Conservation (phyloP, 768 basidiomycete species). For the Grammothele lineata region DNA sequence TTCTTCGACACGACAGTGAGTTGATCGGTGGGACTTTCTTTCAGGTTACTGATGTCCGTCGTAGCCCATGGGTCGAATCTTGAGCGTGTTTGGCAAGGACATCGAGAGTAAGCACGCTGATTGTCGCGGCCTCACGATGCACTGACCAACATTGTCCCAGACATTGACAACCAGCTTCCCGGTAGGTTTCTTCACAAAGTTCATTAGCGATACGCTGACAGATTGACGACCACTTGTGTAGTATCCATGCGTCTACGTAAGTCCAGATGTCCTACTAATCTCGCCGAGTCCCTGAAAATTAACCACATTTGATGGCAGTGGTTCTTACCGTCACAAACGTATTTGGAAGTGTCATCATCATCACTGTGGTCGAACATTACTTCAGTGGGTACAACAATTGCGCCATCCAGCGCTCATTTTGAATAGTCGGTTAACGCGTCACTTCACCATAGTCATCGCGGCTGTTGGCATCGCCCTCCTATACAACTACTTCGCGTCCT, state of each 20-base stretch:
- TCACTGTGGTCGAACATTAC: constrained; percentile 55
- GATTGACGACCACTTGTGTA: constrained; percentile 16
- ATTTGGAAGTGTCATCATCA: constrained; percentile 48
- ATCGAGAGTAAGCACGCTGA: constrained; percentile 44
- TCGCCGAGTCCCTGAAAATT: background rate
- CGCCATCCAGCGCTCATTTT: too few relatives aligned
- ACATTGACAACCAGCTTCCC: constrained; percentile 57
- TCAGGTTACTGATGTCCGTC: background rate
- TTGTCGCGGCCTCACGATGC: too few relatives aligned
- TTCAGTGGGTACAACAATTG: constrained; percentile 40
- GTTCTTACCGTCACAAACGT: constrained; percentile 47
- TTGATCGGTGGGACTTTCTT: background rate
- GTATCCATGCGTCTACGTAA: constrained; percentile 56
- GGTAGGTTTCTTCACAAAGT: constrained; percentile 36
- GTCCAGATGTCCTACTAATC: constrained; percentile 18
- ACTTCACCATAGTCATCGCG: constrained; percentile 61
- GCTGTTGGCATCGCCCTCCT: constrained; percentile 49
- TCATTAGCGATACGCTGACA: background rate
- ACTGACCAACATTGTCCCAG: constrained; percentile 23
- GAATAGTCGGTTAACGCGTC: too few relatives aligned
- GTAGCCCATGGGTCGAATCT: constrained; percentile 53
- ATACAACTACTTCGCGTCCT: constrained; percentile 62
- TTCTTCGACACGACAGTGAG: constrained; percentile 69
- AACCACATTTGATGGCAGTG: constrained; percentile 28
- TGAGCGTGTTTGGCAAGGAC: constrained; percentile 63